Percentiles rank a stretch among this genome's conserved stretches.
Evolutionary conservation across 2,329 filamentous ascomycete species (phyloP).

Genomic region (Colletotrichum nymphaeae): DNA sequence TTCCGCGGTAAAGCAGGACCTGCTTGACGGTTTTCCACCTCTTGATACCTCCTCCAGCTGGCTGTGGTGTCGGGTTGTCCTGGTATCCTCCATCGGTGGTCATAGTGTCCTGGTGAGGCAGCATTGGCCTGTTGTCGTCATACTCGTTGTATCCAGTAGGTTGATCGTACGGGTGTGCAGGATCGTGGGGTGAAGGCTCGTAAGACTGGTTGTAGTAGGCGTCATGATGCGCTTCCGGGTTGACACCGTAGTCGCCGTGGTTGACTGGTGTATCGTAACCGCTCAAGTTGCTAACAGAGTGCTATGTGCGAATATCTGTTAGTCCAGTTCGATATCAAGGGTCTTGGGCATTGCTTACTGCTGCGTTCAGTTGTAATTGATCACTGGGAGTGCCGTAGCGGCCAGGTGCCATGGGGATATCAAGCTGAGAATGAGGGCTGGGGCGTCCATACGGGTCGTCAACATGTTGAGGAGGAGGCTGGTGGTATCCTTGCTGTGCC

Average conservation of each 20-base stretch:
- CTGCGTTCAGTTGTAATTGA: slow-evolving; percentile 84
- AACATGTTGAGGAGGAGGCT: slow-evolving; percentile 60
- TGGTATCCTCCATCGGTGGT: slow-evolving; percentile 54
- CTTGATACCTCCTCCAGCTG: slow-evolving; percentile 74
- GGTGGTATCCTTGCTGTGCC: slow-evolving; percentile 41
- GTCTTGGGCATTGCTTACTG: slow-evolving; percentile 66
- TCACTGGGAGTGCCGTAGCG: slow-evolving; percentile 73
- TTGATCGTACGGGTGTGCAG: slow-evolving; percentile 62
- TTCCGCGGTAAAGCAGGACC: slow-evolving; percentile 96
- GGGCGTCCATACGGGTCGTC: slow-evolving; percentile 75
- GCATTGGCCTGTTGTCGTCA: slow-evolving; percentile 80
- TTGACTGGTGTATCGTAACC: slow-evolving; percentile 55
- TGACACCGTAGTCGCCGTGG: slow-evolving; percentile 77
- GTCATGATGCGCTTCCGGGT: slow-evolving; percentile 89
- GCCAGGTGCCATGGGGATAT: slow-evolving; percentile 41
- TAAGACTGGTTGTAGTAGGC: slow-evolving; percentile 88
- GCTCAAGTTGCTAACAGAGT: slow-evolving; percentile 63
- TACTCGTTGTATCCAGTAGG: slow-evolving; percentile 58
- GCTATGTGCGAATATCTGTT: slow-evolving; percentile 46
- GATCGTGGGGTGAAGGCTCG: slow-evolving; percentile 73
- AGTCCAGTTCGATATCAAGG: neutral
- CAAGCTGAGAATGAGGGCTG: slow-evolving; percentile 20
- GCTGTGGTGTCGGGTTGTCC: slow-evolving; percentile 54
- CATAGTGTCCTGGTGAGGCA: slow-evolving; percentile 70
- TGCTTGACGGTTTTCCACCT: slow-evolving; percentile 99